These are phyloP conservation scores for Mycena crocata DNA, from an alignment of 768 basidiomycete genomes.

Conservation along the genomic window DNA sequence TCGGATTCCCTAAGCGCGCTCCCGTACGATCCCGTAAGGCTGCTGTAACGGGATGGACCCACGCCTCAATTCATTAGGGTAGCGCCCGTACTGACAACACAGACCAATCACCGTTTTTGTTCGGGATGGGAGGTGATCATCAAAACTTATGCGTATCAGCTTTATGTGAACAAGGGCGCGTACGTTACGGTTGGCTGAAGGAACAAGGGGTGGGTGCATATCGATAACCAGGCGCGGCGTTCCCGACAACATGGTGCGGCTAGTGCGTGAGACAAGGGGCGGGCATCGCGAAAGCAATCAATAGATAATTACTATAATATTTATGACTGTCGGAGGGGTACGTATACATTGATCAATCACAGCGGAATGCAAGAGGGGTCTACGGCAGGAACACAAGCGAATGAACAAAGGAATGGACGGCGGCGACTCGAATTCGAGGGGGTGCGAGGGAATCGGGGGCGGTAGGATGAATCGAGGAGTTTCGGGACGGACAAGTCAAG, in stretches of 20 bases:
- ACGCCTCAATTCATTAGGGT: too few species aligned
- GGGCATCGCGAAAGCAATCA: neutral
- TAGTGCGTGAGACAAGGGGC: neutral
- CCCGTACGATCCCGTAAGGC: too few species aligned
- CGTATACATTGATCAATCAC: constrained; percentile 25
- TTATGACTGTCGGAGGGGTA: constrained; percentile 11
- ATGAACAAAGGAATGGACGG: neutral
- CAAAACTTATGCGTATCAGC: neutral
- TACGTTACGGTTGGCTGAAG: too few species aligned
- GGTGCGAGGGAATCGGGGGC: neutral
- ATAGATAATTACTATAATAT: constrained; percentile 30
- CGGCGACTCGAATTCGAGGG: neutral
- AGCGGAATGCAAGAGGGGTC: constrained; percentile 25
- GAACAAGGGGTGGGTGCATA: neutral
- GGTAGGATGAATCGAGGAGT: too few species aligned
- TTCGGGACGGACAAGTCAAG: too few species aligned
- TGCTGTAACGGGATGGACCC: too few species aligned
- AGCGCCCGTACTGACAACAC: too few species aligned
- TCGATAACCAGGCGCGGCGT: neutral
- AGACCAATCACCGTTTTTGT: too few species aligned
- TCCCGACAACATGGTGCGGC: neutral
- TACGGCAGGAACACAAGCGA: constrained; percentile 22
- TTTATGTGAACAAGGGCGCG: neutral
- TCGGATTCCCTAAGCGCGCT: neutral
- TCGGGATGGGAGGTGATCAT: neutral